These are phyloP conservation scores for Neodidymelliopsis sp. DNA, from an alignment of 2,329 filamentous ascomycete species.

Conservation along the genomic window DNA sequence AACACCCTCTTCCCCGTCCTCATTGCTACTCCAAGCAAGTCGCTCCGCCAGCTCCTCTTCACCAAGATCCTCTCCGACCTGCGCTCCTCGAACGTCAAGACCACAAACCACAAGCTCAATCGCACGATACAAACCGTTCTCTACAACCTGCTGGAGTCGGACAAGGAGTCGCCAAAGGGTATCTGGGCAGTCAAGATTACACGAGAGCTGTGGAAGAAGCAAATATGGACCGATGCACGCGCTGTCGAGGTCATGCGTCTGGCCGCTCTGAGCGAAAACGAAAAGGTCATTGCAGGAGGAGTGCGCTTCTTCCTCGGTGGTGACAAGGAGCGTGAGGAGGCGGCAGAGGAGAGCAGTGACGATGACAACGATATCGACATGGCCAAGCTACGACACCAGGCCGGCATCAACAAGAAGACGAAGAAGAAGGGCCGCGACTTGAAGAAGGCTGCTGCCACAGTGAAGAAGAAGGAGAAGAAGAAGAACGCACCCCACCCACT, in stretches of 20 bases:
- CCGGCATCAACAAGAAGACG: slow-evolving; percentile 94
- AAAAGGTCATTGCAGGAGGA: slow-evolving; percentile 88
- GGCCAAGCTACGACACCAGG: slow-evolving; percentile 81
- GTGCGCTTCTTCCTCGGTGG: slow-evolving; percentile 95
- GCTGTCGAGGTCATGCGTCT: slow-evolving; percentile 99
- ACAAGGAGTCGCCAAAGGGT: slow-evolving; percentile 83
- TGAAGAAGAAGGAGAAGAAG: slow-evolving; percentile 82
- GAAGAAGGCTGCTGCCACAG: slow-evolving; percentile 79
- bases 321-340: slow-evolving; percentile 93
- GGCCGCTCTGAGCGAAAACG: slow-evolving; percentile 85
- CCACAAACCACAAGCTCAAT: slow-evolving; percentile 91
- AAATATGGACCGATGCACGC: slow-evolving; percentile 94
- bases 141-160: slow-evolving; percentile 87
- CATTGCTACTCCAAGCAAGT: slow-evolving; percentile 90
- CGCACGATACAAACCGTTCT: slow-evolving; percentile 91
- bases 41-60: slow-evolving; percentile 82
- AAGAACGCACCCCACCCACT: slow-evolving; percentile 86
- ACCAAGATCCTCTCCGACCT: slow-evolving; percentile 92
- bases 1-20: slow-evolving; percentile 95
- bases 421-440: slow-evolving; percentile 84
- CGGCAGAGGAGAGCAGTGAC: slow-evolving; percentile 82
- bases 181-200: slow-evolving; percentile 97
- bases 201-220: slow-evolving; percentile 93
- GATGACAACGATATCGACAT: slow-evolving; percentile 78
- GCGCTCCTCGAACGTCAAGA: slow-evolving; percentile 83